Evolutionary conservation across 106 monocot species (phyloP).

Genomic region (Vanilla planifolia): DNA sequence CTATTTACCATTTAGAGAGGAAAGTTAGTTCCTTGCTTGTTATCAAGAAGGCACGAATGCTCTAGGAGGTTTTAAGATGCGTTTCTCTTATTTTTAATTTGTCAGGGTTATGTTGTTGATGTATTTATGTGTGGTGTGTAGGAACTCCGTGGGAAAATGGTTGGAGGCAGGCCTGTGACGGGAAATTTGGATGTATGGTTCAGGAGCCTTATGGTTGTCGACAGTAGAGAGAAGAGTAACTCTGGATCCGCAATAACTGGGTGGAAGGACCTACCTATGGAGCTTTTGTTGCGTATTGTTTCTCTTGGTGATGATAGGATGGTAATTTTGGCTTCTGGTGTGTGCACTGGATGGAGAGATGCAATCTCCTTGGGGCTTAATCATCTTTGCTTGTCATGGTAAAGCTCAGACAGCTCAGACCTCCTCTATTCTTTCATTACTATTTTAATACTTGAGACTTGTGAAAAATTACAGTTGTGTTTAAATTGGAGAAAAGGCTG

Average conservation of each 20-base stretch:
- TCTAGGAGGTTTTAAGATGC: no score
- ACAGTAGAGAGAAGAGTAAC: constrained; percentile 30
- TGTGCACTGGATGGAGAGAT: constrained; percentile 93
- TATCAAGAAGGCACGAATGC: no score
- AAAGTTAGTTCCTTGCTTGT: no score
- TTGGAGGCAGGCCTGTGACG: constrained; percentile 24
- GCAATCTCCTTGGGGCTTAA: constrained; percentile 54
- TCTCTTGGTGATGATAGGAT: constrained; percentile 56
- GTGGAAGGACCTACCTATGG: constrained; percentile 96
- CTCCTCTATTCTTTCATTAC: not conserved
- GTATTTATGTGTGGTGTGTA: not conserved
- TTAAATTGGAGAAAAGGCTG: no score
- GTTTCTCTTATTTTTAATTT: not conserved
- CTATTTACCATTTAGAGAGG: no score
- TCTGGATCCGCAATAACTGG: constrained; percentile 25
- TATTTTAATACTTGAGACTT: not conserved
- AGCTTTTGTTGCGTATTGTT: constrained; percentile 63
- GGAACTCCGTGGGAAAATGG: constrained; percentile 23
- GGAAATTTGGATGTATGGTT: constrained; percentile 49
- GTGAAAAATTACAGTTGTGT: no score
- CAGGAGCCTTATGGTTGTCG: constrained; percentile 37
- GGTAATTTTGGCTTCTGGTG: constrained; percentile 57
- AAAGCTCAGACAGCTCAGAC: not conserved
- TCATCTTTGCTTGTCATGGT: constrained; percentile 81
- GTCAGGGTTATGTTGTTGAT: not conserved